Conservation (phyloP, 495 filamentous ascomycete species). For the Penicillium nucicola region DNA sequence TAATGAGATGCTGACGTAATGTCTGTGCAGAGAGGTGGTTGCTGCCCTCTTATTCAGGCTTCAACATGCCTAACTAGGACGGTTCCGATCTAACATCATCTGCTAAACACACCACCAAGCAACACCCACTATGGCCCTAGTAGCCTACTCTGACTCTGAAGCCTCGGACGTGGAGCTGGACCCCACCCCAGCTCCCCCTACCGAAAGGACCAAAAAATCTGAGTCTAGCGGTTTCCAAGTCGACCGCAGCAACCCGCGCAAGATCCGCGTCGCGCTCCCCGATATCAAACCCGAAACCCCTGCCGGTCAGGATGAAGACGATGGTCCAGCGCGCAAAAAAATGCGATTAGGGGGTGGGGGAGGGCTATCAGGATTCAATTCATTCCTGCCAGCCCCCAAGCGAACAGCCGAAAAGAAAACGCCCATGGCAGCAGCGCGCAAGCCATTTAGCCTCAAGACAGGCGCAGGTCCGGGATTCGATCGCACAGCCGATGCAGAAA, state of each 20-base stretch:
- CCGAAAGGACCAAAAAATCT: conserved; percentile 47
- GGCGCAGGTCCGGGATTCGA: conserved; percentile 75
- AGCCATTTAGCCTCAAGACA: conserved; percentile 69
- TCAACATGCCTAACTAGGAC: neutral
- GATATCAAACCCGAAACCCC: conserved; percentile 43
- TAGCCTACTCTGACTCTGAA: conserved; percentile 85
- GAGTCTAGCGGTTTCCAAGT: conserved; percentile 60
- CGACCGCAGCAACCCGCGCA: conserved; percentile 74
- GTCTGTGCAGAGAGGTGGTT: no score
- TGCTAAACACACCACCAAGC: neutral
- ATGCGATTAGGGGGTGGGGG: conserved; percentile 54
- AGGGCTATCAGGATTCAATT: conserved; percentile 74
- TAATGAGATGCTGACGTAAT: neutral
- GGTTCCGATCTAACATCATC: neutral
- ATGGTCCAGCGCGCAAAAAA: conserved; percentile 71
- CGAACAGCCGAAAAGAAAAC: conserved; percentile 40
- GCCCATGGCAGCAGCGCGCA: conserved; percentile 27
- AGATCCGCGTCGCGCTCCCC: conserved; percentile 75
- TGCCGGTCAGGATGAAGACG: conserved; percentile 34
- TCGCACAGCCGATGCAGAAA: conserved; percentile 51
- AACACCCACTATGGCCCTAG: conserved; percentile 82
- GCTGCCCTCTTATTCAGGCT: neutral
- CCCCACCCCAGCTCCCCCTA: conserved; percentile 26
- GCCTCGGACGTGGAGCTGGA: conserved; percentile 58
- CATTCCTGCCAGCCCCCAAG: conserved; percentile 86